A percentile compares a stretch with the other conserved stretches of the same genome.
These are phyloP conservation scores for Agaricus subrufescens DNA, from an alignment of 768 basidiomycete species.

Conservation along the genomic window DNA sequence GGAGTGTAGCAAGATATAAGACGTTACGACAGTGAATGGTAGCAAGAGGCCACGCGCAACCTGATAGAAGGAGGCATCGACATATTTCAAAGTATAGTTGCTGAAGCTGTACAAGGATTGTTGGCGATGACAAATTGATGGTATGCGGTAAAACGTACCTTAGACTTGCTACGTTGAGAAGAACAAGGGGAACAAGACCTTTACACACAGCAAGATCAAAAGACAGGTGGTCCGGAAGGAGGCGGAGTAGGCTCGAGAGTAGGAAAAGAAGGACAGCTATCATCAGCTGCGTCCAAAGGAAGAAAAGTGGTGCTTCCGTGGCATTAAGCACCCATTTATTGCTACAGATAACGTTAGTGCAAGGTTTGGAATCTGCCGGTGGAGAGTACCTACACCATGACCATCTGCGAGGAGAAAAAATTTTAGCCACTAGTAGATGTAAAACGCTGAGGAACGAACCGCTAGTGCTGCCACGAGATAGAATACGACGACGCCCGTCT, in stretches of 20 bases:
- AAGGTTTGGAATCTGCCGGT: background rate
- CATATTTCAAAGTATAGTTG: slow-evolving; percentile 90
- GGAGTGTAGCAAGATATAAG: slow-evolving; percentile 69
- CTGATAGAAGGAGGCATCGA: slow-evolving; percentile 94
- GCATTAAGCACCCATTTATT: slow-evolving; percentile 89
- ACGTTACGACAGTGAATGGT: slow-evolving; percentile 90
- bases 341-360: slow-evolving; percentile 31
- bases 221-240: slow-evolving; percentile 63
- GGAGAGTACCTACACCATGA: slow-evolving; percentile 64
- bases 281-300: slow-evolving; percentile 74
- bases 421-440: background rate
- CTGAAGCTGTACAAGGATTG: slow-evolving; percentile 52
- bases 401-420: slow-evolving; percentile 55
- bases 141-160: slow-evolving; percentile 41
- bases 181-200: slow-evolving; percentile 71
- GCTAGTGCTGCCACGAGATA: slow-evolving; percentile 87
- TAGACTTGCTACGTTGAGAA: slow-evolving; percentile 76
- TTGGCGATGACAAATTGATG: background rate
- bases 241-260: slow-evolving; percentile 50
- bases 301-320: slow-evolving; percentile 77
- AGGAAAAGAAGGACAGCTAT: slow-evolving; percentile 79
- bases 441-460: slow-evolving; percentile 43
- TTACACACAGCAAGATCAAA: slow-evolving; percentile 64
- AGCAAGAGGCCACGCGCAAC: slow-evolving; percentile 92
- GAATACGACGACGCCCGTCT: slow-evolving; percentile 77